These are phyloP conservation scores for Alternaria sp. DNA, from an alignment of 2,329 filamentous ascomycete species.

Conservation along the genomic window DNA sequence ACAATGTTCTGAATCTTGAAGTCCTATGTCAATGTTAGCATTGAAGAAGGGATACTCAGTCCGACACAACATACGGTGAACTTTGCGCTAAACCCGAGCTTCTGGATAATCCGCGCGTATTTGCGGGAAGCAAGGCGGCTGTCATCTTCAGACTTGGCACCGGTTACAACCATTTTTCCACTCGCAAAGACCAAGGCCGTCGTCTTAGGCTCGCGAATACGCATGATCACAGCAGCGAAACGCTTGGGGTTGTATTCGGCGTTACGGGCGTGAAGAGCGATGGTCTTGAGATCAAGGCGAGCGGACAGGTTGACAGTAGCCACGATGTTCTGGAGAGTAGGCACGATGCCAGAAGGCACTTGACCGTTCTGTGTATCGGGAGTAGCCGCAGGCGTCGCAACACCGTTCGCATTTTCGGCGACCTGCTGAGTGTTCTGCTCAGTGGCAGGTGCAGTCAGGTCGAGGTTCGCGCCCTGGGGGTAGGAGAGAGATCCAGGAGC, in stretches of 20 bases:
- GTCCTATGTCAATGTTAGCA: conserved; percentile 60
- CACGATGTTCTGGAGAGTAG: conserved; percentile 77
- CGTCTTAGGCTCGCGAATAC: conserved; percentile 98
- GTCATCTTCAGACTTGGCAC: conserved; percentile 97
- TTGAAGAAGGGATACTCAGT: conserved; percentile 17
- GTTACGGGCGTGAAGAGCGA: conserved; percentile 96
- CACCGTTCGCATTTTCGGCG: conserved; percentile 67
- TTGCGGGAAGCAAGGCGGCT: conserved; percentile 97
- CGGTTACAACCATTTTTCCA: conserved; percentile 99
- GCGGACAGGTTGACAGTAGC: conserved; percentile 99
- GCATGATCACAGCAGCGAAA: conserved; percentile 99
- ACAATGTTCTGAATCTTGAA: conserved; percentile 99
- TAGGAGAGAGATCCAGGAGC: conserved; percentile 92
- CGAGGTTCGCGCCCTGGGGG: conserved; percentile 76
- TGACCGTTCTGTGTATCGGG: conserved; percentile 75
- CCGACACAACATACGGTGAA: conserved; percentile 69
- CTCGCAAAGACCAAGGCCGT: conserved; percentile 97
- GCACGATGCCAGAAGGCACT: conserved; percentile 72
- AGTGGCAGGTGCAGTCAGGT: conserved; percentile 81
- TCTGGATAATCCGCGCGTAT: conserved; percentile 99
- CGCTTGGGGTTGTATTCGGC: conserved; percentile 99
- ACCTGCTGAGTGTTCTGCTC: conserved; percentile 70
- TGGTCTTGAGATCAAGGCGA: conserved; percentile 97
- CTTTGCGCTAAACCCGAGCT: conserved; percentile 99
- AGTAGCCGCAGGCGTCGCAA: conserved; percentile 90